Percentiles rank a stretch among this genome's conserved stretches.
Conservation (phyloP, 257 asterid genomes). For the Echites panduratus region DNA sequence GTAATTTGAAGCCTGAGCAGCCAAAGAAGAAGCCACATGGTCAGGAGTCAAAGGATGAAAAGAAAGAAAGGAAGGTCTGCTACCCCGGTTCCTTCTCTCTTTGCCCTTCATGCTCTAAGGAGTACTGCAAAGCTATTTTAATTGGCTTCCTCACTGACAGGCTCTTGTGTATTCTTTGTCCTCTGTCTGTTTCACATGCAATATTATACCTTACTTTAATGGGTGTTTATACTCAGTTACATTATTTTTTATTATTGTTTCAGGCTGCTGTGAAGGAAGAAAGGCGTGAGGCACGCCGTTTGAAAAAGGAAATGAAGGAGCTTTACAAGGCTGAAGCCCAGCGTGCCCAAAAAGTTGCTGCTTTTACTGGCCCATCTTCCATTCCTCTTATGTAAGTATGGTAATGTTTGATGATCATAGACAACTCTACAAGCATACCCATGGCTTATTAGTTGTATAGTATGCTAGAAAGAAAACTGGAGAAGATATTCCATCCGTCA, state of each 20-base stretch:
- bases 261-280: constrained; percentile 87
- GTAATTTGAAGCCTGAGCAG: constrained; percentile 31
- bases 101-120: not conserved
- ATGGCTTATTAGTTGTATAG: not conserved
- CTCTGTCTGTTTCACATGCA: not conserved
- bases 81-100: not conserved
- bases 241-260: constrained; percentile 13
- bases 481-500: not conserved
- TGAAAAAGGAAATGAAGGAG: constrained; percentile 70
- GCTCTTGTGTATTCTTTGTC: not conserved
- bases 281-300: constrained; percentile 77
- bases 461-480: not conserved
- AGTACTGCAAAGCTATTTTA: not conserved
- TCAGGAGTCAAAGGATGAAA: constrained; percentile 89
- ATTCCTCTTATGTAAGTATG: constrained; percentile 72
- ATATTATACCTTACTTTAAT: not conserved
- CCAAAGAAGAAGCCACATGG: constrained; percentile 51
- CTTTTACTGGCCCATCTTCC: constrained; percentile 80
- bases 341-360: constrained; percentile 91
- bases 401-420: not conserved
- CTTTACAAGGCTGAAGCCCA: constrained; percentile 69
- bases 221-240: not conserved
- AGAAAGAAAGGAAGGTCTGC: constrained; percentile 79
- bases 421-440: not conserved
- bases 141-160: not conserved